These are phyloP conservation scores for Phalaenopsis equestris DNA, from an alignment of 106 monocot genomes.

Conservation along the genomic window DNA sequence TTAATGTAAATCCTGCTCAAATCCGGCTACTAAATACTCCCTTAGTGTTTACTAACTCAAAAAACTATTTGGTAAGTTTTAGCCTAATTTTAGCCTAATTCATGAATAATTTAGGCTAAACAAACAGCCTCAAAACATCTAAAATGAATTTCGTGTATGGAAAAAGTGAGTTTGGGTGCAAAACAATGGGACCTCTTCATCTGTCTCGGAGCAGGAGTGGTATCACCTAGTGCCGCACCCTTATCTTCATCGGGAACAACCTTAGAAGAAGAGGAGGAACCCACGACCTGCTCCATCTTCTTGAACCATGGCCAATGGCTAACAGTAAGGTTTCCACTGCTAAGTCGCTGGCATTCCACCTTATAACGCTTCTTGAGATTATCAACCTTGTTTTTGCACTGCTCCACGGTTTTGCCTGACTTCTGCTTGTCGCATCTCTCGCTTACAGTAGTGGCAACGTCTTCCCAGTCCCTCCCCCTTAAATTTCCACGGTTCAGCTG, in stretches of 20 bases:
- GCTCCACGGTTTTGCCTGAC: conserved; percentile 87
- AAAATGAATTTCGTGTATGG: not conserved
- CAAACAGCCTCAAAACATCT: not conserved
- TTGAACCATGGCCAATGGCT: conserved; percentile 99
- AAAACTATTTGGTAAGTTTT: too few relatives aligned
- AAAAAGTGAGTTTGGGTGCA: not conserved
- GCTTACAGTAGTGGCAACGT: conserved; percentile 77
- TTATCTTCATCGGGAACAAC: conserved; percentile 47
- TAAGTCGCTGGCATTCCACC: conserved; percentile 88
- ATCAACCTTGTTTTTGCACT: conserved; percentile 99
- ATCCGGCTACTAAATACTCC: too few relatives aligned
- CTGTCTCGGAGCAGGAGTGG: conserved; percentile 22
- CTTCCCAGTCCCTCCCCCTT: conserved; percentile 97
- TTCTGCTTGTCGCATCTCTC: conserved; percentile 68
- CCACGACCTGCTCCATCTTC: conserved; percentile 87
- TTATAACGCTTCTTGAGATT: conserved; percentile 98
- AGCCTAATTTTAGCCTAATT: too few relatives aligned
- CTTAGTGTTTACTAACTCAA: too few relatives aligned
- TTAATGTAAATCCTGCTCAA: too few relatives aligned
- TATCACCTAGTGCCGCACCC: conserved; percentile 9
- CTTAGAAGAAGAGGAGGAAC: conserved; percentile 50
- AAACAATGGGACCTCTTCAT: conserved; percentile 30
- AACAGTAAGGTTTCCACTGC: conserved; percentile 32
- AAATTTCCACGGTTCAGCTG: conserved; percentile 91
- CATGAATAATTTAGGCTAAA: too few relatives aligned